phyloP scores from a whole-genome alignment of 164 flowering plant species.

The Dillenia turbinata region DNA sequence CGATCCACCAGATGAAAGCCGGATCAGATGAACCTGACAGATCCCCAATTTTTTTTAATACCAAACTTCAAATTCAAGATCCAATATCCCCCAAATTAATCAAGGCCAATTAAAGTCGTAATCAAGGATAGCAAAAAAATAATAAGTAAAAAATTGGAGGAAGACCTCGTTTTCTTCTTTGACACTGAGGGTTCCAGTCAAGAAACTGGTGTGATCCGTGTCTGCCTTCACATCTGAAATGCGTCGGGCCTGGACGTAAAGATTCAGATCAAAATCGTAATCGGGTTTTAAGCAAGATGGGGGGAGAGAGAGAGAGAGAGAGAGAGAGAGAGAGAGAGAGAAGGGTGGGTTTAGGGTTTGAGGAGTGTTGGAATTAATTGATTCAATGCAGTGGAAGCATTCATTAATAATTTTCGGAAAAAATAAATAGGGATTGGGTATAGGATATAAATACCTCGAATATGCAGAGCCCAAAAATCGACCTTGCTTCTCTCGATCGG shows the following conservation, averaged over 20 bases:
- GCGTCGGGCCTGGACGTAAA: slow-evolving; percentile 74
- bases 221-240: slow-evolving; percentile 94
- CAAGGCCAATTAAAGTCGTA: not conserved
- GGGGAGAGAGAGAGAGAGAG: too few species aligned
- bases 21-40: slow-evolving; percentile 81
- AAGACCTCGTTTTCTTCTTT: slow-evolving; percentile 96
- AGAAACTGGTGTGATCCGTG: slow-evolving; percentile 83
- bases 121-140: slow-evolving; percentile 1
- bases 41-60: too few species aligned
- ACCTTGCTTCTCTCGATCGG: too few species aligned
- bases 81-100: too few species aligned
- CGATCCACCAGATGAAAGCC: slow-evolving; percentile 69
- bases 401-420: too few species aligned
- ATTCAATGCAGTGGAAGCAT: too few species aligned
- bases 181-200: slow-evolving; percentile 93
- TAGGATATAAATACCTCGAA: too few species aligned
- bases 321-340: not conserved
- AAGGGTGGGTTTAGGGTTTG: not conserved
- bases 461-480: too few species aligned
- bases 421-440: too few species aligned
- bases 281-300: not conserved
- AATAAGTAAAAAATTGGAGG: not conserved
- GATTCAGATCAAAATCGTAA: not conserved
- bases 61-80: too few species aligned
- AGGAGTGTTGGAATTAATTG: too few species aligned